Evolutionary conservation across 345 rosid genomes (phyloP).

Genomic region (Heritiera fomes): DNA sequence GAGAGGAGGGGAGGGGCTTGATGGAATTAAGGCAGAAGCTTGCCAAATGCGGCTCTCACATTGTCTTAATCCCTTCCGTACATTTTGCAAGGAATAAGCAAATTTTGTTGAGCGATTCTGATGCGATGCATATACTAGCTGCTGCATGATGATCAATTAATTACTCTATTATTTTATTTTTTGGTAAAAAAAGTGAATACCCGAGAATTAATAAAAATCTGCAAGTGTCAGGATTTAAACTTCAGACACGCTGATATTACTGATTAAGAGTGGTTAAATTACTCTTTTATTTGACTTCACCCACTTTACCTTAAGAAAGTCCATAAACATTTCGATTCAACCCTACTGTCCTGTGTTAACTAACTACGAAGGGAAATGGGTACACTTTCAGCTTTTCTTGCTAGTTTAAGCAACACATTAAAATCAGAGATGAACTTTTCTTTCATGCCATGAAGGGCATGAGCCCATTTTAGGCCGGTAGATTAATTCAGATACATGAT

Average conservation of each 20-base stretch:
- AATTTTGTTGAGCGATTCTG: not conserved
- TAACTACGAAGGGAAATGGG: not conserved
- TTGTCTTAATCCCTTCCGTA: not conserved
- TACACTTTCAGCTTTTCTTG: not conserved
- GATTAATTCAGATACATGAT: constrained; percentile 10
- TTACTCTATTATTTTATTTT: too few relatives aligned
- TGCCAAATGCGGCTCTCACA: not conserved
- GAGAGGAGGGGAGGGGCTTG: not conserved
- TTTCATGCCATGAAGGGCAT: not conserved
- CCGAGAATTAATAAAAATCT: too few relatives aligned
- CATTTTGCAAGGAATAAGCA: not conserved
- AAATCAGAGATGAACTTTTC: not conserved
- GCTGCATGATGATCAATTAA: not conserved
- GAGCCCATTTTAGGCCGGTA: not conserved
- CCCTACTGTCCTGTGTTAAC: not conserved
- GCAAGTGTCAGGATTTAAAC: too few relatives aligned
- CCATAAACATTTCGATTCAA: not conserved
- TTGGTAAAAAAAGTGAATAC: too few relatives aligned
- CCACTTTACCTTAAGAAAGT: not conserved
- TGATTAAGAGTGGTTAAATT: not conserved
- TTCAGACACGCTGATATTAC: too few relatives aligned
- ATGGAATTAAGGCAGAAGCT: not conserved
- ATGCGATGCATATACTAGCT: not conserved
- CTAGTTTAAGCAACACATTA: not conserved
- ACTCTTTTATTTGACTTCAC: not conserved